Percentiles rank a stretch among this genome's conserved stretches.
Evolutionary conservation across 2,329 filamentous ascomycete genomes (phyloP).

Genomic region (Paecilomyces niveus): DNA sequence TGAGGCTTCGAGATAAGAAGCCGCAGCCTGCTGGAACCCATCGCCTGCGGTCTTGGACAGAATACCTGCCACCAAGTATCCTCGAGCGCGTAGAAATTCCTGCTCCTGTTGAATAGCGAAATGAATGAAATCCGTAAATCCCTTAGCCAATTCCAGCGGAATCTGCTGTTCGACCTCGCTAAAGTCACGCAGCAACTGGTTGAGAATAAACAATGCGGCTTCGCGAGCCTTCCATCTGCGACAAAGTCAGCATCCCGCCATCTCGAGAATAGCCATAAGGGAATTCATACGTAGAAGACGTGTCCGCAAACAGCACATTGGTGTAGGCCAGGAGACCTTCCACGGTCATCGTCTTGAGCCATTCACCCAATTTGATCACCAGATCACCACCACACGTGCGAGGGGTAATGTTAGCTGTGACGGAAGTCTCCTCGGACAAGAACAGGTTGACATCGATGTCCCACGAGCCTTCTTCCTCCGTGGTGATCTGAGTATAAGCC

Average conservation of each 20-base stretch:
- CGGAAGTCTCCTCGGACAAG: constrained; percentile 86
- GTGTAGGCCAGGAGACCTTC: constrained; percentile 74
- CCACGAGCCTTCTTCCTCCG: constrained; percentile 91
- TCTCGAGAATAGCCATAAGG: background rate
- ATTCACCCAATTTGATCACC: constrained; percentile 86
- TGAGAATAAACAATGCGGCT: constrained; percentile 75
- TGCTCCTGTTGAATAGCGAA: constrained; percentile 65
- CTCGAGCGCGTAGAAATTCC: constrained; percentile 74
- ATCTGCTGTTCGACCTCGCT: constrained; percentile 68
- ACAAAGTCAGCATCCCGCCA: constrained; percentile 2
- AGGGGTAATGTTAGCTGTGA: constrained; percentile 93
- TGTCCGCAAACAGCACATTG: constrained; percentile 59
- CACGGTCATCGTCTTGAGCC: constrained; percentile 68
- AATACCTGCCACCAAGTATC: constrained; percentile 77
- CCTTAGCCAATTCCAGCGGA: constrained; percentile 59
- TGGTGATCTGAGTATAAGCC: constrained; percentile 80
- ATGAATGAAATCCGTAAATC: constrained; percentile 73
- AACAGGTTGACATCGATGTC: constrained; percentile 95
- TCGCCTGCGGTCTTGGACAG: constrained; percentile 63
- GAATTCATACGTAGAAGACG: constrained; percentile 26
- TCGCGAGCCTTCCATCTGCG: constrained; percentile 64
- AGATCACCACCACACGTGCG: constrained; percentile 88
- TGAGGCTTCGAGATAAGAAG: constrained; percentile 47
- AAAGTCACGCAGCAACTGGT: constrained; percentile 76
- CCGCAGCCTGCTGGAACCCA: constrained; percentile 38